Conservation (phyloP, 208 protist species). For the Leishmania lainsoni region DNA sequence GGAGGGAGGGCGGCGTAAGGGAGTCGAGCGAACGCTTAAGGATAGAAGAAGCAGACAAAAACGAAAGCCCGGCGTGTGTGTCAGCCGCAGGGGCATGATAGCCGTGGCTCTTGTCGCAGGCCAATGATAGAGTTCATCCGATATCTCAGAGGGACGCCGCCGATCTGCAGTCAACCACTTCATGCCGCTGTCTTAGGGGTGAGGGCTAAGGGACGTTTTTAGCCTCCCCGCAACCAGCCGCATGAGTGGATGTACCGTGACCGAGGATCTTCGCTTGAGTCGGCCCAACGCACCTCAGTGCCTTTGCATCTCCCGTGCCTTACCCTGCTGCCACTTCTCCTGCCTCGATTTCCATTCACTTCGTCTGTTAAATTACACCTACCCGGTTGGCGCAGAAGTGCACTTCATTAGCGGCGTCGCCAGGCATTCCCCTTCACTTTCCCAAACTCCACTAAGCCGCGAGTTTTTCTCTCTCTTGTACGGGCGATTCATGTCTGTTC, state of each 20-base stretch:
- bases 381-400: background rate
- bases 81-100: background rate
- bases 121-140: background rate
- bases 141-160: background rate
- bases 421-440: background rate
- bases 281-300: background rate
- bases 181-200: background rate
- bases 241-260: background rate
- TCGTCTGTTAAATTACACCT: background rate
- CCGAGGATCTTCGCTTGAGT: background rate
- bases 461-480: background rate
- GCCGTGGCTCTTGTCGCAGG: background rate
- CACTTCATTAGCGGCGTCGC: background rate
- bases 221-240: background rate
- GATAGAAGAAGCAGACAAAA: background rate
- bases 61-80: background rate
- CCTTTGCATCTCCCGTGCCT: background rate
- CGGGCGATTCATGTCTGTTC: slow-evolving; percentile 37
- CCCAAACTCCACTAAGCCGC: background rate
- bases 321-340: background rate
- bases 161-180: background rate
- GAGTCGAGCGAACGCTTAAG: background rate
- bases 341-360: background rate
- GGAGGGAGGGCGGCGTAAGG: background rate
- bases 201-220: background rate